Conservation (phyloP, 1,284 basidiomycete species). For the Papiliotrema terrestris region DNA sequence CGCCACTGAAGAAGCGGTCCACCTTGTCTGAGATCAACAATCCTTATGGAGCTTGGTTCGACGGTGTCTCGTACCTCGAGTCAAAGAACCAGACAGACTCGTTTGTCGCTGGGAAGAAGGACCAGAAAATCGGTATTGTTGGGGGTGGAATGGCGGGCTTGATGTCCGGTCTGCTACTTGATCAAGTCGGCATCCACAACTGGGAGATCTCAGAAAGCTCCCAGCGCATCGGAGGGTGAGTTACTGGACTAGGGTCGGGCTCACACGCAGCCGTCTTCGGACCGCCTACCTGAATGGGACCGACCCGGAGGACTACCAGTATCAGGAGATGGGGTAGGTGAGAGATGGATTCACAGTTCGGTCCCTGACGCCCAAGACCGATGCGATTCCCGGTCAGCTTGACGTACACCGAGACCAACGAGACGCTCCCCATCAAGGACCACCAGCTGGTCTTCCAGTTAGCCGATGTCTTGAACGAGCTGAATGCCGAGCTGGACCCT, state of each 20-base stretch:
- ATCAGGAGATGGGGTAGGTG: conserved; percentile 27
- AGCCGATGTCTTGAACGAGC: conserved; percentile 23
- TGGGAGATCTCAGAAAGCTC: conserved; percentile 26
- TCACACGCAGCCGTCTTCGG: conserved; percentile 14
- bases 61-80: conserved; percentile 21
- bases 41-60: conserved; percentile 23
- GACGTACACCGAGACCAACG: conserved; percentile 18
- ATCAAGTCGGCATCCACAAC: conserved; percentile 25
- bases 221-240: conserved; percentile 21
- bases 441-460: conserved; percentile 31
- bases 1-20: conserved; percentile 14
- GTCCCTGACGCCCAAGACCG: conserved; percentile 5
- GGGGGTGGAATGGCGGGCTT: conserved; percentile 27
- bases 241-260: background rate
- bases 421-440: conserved; percentile 24
- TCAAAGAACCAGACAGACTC: conserved; percentile 12
- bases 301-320: conserved; percentile 23
- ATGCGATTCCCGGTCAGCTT: conserved; percentile 29
- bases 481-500: conserved; percentile 17
- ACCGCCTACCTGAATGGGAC: conserved; percentile 23
- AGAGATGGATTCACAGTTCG: no score
- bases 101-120: conserved; percentile 20
- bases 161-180: conserved; percentile 22
- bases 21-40: conserved; percentile 15
- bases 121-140: conserved; percentile 23